These are phyloP conservation scores for Russula earlei DNA, from an alignment of 768 basidiomycete species.

Conservation along the genomic window DNA sequence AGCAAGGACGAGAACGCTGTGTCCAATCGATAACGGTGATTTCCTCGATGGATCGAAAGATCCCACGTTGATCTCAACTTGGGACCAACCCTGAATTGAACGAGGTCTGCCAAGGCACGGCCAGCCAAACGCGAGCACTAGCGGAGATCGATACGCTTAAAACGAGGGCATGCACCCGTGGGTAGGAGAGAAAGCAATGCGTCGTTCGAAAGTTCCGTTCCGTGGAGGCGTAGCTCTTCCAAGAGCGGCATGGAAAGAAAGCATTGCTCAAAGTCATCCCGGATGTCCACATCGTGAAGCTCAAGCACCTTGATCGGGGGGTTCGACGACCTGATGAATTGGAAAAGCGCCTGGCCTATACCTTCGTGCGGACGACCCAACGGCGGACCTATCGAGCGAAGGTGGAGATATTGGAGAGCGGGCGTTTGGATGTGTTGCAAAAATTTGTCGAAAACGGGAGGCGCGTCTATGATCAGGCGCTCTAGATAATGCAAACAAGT, in stretches of 20 bases:
- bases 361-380: constrained; percentile 27
- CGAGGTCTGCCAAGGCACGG: constrained; percentile 40
- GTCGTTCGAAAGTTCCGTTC: constrained; percentile 45
- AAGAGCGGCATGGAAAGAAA: constrained; percentile 33
- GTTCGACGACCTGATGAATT: constrained; percentile 27
- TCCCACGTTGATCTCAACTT: background rate
- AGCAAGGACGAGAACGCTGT: no score
- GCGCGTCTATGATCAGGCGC: constrained; percentile 26
- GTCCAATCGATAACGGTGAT: constrained; percentile 41
- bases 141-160: constrained; percentile 42
- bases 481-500: constrained; percentile 24
- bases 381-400: constrained; percentile 33
- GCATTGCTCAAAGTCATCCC: constrained; percentile 30
- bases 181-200: constrained; percentile 32
- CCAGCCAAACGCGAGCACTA: constrained; percentile 53
- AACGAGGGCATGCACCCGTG: constrained; percentile 36
- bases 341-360: constrained; percentile 25
- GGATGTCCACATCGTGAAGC: constrained; percentile 40
- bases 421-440: constrained; percentile 29
- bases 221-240: constrained; percentile 44
- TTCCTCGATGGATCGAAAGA: constrained; percentile 30
- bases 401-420: constrained; percentile 30
- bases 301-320: constrained; percentile 33
- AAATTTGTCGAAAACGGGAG: constrained; percentile 26
- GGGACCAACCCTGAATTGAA: constrained; percentile 30